Conservation (phyloP, 805 yeast genomes). For the Candida yuanshanica region DNA sequence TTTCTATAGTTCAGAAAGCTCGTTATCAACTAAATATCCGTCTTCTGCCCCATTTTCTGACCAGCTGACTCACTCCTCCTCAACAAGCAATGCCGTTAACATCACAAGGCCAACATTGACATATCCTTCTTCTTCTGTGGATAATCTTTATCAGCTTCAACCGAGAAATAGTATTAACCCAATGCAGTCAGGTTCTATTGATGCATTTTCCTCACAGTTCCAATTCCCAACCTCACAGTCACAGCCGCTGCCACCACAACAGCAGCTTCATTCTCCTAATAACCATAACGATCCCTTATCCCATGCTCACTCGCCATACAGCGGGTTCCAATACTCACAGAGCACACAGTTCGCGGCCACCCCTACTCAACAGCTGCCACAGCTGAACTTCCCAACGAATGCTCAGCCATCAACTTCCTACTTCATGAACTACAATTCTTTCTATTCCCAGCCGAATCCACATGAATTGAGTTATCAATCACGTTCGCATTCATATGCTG, state of each 20-base stretch:
- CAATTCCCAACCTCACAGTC: background rate
- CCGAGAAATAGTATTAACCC: background rate
- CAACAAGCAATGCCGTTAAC: background rate
- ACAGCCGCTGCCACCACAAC: background rate
- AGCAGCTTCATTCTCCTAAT: background rate
- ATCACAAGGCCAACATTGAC: background rate
- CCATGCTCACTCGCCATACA: background rate
- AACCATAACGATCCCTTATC: background rate
- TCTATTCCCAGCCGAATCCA: background rate
- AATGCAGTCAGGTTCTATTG: background rate
- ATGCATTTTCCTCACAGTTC: background rate
- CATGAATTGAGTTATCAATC: conserved; percentile 1
- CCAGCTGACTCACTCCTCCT: background rate
- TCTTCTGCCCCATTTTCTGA: background rate
- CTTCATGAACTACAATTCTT: background rate
- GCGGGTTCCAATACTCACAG: background rate
- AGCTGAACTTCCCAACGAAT: conserved; percentile 9
- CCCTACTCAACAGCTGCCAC: conserved; percentile 8
- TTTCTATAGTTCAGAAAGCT: background rate
- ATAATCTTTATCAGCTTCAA: background rate
- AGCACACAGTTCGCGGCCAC: background rate
- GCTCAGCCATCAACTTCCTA: conserved; percentile 3
- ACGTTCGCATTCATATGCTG: conserved; percentile 8
- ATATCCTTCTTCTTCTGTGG: background rate
- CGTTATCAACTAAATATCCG: background rate